Conservation (phyloP, 176 grass and related monocot genomes). For the Oryza coarctata region DNA sequence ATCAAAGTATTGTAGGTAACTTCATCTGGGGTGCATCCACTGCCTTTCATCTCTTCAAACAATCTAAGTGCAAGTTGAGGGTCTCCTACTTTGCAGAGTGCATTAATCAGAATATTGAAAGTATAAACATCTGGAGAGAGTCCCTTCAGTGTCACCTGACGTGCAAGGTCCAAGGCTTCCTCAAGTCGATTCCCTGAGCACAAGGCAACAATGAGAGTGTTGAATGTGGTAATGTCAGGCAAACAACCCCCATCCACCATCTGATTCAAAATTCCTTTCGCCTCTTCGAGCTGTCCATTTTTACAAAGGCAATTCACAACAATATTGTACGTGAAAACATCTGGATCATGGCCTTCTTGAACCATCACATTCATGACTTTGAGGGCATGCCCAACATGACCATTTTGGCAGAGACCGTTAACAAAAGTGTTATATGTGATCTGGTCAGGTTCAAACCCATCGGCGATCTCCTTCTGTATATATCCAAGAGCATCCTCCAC, state of each 20-base stretch:
- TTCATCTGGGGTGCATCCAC: constrained; percentile 72
- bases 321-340: constrained; percentile 70
- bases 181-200: constrained; percentile 70
- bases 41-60: constrained; percentile 91
- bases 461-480: constrained; percentile 49
- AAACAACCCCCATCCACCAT: constrained; percentile 66
- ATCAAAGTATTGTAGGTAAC: constrained; percentile 85
- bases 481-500: constrained; percentile 64
- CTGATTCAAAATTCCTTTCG: constrained; percentile 56
- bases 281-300: constrained; percentile 62
- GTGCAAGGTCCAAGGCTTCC: constrained; percentile 80
- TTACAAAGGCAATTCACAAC: constrained; percentile 59
- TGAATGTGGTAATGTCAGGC: constrained; percentile 76
- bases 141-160: constrained; percentile 56
- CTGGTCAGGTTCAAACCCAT: constrained; percentile 66
- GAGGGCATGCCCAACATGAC: constrained; percentile 57
- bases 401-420: constrained; percentile 66
- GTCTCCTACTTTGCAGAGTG: constrained; percentile 70
- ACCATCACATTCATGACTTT: constrained; percentile 77
- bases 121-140: constrained; percentile 80
- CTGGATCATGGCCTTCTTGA: constrained; percentile 64
- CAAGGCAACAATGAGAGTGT: constrained; percentile 68
- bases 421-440: constrained; percentile 69
- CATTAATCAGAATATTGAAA: constrained; percentile 82
- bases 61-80: constrained; percentile 68